A percentile compares a stretch with the other conserved stretches of the same genome.
phyloP scores from a whole-genome alignment of 306 rosid genomes.

The Quercus variabilis region DNA sequence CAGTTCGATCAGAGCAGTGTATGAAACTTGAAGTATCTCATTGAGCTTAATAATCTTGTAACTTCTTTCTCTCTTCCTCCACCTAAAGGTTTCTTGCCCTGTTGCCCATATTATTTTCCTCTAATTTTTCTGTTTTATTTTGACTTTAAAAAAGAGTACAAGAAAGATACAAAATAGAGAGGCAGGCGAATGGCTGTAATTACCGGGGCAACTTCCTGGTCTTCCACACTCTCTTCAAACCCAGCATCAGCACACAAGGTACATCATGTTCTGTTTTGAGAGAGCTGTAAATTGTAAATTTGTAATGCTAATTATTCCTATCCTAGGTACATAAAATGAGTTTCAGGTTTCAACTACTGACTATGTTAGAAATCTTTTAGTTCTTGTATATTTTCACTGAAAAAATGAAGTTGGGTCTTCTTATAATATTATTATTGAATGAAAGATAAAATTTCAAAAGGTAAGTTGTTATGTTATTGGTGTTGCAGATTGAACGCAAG shows the following conservation, averaged over 20 bases:
- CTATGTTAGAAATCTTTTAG: no score
- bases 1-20: neutral
- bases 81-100: neutral
- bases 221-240: neutral
- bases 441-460: neutral
- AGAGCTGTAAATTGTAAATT: no score
- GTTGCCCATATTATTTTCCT: no score
- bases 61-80: neutral
- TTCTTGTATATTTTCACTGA: neutral
- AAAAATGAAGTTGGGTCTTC: neutral
- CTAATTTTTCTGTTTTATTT: neutral
- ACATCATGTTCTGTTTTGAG: neutral
- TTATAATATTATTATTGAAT: neutral
- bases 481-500: slow-evolving; percentile 33
- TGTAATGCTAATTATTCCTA: no score
- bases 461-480: neutral
- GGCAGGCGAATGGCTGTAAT: neutral
- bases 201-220: neutral
- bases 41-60: neutral
- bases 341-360: no score
- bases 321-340: no score
- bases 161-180: neutral
- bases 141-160: neutral
- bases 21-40: neutral
- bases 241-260: neutral